Conservation (phyloP, 1,284 basidiomycete genomes). For the Heterobasidion irregulare region DNA sequence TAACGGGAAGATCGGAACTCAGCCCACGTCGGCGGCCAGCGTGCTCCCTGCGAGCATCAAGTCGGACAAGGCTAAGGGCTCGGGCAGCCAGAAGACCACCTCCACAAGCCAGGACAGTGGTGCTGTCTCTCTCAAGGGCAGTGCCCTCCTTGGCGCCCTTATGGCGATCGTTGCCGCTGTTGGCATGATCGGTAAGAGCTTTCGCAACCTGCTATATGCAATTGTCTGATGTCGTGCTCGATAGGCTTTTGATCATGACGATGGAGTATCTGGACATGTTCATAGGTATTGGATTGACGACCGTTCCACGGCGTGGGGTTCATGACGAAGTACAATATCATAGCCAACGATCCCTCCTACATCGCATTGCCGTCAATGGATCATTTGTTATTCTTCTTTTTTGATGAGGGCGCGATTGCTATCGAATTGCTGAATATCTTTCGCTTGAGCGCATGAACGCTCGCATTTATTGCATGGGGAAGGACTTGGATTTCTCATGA, state of each 20-base stretch:
- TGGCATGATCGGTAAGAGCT: constrained; percentile 12
- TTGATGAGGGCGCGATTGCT: neutral
- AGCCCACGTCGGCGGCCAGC: constrained; percentile 39
- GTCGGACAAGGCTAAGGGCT: constrained; percentile 17
- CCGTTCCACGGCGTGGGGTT: neutral
- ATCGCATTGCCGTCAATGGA: neutral
- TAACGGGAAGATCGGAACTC: constrained; percentile 66
- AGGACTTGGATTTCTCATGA: too few relatives aligned
- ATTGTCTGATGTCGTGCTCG: neutral
- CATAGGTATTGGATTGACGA: neutral
- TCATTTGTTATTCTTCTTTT: neutral
- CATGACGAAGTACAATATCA: neutral
- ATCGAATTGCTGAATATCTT: too few relatives aligned
- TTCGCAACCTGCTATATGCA: neutral
- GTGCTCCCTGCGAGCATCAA: constrained; percentile 46
- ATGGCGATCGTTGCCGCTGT: constrained; percentile 18
- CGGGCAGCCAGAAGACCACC: neutral
- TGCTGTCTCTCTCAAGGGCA: constrained; percentile 10
- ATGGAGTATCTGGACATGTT: neutral
- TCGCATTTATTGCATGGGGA: too few relatives aligned
- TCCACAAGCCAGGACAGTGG: neutral
- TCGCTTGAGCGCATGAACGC: too few relatives aligned
- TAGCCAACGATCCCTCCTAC: neutral
- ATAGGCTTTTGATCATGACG: neutral
- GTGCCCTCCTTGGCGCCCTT: constrained; percentile 15